Evolutionary conservation across 1,139 yeast species (phyloP).

Genomic region (Yamadazyma sp.): DNA sequence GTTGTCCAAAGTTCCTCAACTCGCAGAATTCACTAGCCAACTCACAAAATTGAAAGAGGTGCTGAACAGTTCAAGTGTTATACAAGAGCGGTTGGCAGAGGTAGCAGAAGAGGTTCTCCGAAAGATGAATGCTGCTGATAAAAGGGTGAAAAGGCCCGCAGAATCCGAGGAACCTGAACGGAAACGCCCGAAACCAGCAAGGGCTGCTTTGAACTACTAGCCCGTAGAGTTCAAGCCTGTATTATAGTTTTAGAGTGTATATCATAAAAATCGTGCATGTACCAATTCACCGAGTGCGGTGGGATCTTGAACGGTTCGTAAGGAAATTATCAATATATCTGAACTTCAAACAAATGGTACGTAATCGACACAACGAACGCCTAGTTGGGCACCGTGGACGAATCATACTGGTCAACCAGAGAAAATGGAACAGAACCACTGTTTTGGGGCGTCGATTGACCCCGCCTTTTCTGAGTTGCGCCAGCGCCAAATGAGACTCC

Average conservation of each 20-base stretch:
- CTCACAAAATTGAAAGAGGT: background rate
- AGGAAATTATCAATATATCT: background rate
- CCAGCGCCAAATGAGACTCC: background rate
- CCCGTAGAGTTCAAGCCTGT: no score
- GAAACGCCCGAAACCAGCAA: constrained; percentile 1
- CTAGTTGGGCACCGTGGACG: no score
- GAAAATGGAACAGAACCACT: no score
- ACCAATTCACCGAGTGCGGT: background rate
- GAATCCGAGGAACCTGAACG: constrained; percentile 1
- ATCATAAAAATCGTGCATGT: background rate
- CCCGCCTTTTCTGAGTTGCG: no score
- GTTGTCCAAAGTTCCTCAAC: background rate
- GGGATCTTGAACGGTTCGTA: background rate
- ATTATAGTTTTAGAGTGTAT: background rate
- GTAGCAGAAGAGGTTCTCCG: background rate
- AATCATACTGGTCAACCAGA: no score
- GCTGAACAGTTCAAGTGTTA: background rate
- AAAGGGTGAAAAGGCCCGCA: constrained; percentile 1
- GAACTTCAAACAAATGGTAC: background rate
- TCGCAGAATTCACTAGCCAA: background rate
- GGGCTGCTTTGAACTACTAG: no score
- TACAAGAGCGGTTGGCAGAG: background rate
- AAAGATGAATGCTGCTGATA: background rate
- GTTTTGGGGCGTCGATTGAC: no score
- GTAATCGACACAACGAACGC: background rate